phyloP scores from a whole-genome alignment of 805 yeast species.

The Candida odintsovae region DNA sequence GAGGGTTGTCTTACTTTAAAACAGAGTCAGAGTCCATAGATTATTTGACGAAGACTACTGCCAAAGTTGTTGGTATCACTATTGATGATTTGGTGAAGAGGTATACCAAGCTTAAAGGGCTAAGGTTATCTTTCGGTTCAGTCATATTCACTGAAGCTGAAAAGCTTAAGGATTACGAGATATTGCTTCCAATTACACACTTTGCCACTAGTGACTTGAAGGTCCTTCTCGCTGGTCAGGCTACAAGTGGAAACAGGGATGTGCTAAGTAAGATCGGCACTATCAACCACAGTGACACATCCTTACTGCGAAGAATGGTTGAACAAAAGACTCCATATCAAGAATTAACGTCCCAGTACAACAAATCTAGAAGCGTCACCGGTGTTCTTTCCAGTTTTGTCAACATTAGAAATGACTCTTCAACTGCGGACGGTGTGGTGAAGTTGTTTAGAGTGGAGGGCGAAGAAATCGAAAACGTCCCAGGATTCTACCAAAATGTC shows the following conservation, averaged over 20 bases:
- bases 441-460: constrained; percentile 29
- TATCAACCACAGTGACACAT: not conserved
- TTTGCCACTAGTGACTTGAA: not conserved
- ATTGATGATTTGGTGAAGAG: constrained; percentile 12
- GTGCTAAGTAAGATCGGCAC: not conserved
- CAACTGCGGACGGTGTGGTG: constrained; percentile 7
- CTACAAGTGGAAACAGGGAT: not conserved
- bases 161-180: constrained; percentile 26
- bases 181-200: constrained; percentile 23
- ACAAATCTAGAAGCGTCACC: not conserved
- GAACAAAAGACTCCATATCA: not conserved
- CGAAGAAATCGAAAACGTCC: constrained; percentile 25
- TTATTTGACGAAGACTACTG: constrained; percentile 10
- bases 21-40: constrained; percentile 21
- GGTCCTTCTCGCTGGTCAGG: not conserved
- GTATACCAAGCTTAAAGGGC: constrained; percentile 5
- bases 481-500: constrained; percentile 29
- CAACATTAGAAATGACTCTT: not conserved
- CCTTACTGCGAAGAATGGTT: not conserved
- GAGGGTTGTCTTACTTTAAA: not conserved
- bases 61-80: constrained; percentile 27
- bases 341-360: not conserved
- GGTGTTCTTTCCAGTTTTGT: not conserved
- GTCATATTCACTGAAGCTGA: constrained; percentile 31
- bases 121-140: constrained; percentile 18